Evolutionary conservation across 2,329 filamentous ascomycete genomes (phyloP).

Genomic region (Trichoderma simmonsii): DNA sequence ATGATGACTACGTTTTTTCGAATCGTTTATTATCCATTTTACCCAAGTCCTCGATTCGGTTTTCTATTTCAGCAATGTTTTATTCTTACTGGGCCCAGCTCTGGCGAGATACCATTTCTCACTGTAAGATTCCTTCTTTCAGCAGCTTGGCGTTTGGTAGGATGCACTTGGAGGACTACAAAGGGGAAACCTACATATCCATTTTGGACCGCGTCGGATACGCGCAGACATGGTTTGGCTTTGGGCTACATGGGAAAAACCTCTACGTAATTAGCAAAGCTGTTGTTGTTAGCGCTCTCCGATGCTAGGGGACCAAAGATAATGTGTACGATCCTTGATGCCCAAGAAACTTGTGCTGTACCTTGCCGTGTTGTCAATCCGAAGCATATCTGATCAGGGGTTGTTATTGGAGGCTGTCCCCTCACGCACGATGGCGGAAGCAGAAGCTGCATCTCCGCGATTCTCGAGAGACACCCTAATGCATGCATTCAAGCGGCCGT

Average conservation of each 20-base stretch:
- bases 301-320: slow-evolving; percentile 8
- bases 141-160: slow-evolving; percentile 19
- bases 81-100: slow-evolving; percentile 13
- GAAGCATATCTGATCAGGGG: background rate
- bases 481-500: slow-evolving; percentile 1
- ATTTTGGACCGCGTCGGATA: background rate
- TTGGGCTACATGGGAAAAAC: slow-evolving; percentile 2
- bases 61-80: background rate
- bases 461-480: background rate
- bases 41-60: background rate
- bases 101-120: slow-evolving; percentile 12
- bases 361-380: background rate
- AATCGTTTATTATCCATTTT: background rate
- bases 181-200: background rate
- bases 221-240: background rate
- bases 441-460: background rate
- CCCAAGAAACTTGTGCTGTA: background rate
- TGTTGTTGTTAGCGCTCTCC: slow-evolving; percentile 7
- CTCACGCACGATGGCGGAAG: background rate
- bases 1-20: slow-evolving; percentile 9
- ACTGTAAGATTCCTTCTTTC: background rate
- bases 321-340: slow-evolving; percentile 17
- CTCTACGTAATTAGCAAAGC: slow-evolving; percentile 14
- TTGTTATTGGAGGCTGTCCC: background rate
- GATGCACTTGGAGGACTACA: slow-evolving; percentile 7